Evolutionary conservation across 1,284 basidiomycete species (phyloP).

Genomic region (Mixia osmundae): DNA sequence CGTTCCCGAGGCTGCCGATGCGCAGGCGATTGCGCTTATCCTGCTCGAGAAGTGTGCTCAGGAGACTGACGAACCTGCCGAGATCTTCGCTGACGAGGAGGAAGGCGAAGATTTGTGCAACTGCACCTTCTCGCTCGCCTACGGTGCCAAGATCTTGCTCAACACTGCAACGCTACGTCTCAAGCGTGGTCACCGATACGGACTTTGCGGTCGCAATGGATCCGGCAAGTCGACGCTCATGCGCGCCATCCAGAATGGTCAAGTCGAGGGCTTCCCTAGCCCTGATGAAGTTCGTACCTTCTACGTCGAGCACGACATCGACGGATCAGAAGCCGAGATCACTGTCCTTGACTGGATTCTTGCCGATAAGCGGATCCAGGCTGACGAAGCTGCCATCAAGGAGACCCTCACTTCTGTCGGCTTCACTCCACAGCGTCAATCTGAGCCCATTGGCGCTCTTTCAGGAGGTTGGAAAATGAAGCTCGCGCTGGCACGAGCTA

Average conservation of each 20-base stretch:
- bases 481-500: conserved; percentile 89
- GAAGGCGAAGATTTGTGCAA: conserved; percentile 95
- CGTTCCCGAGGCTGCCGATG: conserved; percentile 35
- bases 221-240: conserved; percentile 96
- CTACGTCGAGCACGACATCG: conserved; percentile 90
- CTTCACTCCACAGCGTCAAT: conserved; percentile 68
- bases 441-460: conserved; percentile 60
- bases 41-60: conserved; percentile 72
- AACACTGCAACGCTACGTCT: conserved; percentile 89
- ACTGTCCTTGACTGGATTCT: conserved; percentile 75
- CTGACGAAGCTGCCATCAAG: conserved; percentile 42
- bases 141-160: conserved; percentile 93
- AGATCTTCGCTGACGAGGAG: conserved; percentile 65
- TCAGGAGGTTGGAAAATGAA: conserved; percentile 99
- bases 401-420: conserved; percentile 72
- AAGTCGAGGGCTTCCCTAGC: conserved; percentile 94
- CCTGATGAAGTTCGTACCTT: conserved; percentile 89
- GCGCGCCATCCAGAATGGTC: conserved; percentile 32
- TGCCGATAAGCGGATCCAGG: conserved; percentile 60
- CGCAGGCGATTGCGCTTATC: conserved; percentile 47
- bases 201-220: conserved; percentile 94
- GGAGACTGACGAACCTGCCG: conserved; percentile 44
- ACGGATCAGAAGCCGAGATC: conserved; percentile 78
- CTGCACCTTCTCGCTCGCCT: conserved; percentile 91
- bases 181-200: conserved; percentile 95